phyloP scores from a whole-genome alignment of 2,329 filamentous ascomycete species.

The Nemania sp. region DNA sequence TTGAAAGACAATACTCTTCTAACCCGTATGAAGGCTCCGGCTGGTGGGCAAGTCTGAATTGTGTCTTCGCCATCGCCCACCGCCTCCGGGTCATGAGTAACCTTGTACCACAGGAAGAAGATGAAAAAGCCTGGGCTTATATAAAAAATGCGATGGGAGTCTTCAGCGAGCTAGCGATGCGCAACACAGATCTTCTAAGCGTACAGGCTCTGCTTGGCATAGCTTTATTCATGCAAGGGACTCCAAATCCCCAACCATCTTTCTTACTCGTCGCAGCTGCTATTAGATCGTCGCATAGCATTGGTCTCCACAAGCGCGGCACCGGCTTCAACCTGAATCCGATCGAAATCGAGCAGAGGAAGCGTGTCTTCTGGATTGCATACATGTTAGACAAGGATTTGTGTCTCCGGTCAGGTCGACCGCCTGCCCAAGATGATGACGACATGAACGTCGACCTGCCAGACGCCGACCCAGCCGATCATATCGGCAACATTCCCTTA shows the following conservation, averaged over 20 bases:
- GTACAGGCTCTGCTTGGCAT: constrained; percentile 95
- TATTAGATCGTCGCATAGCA: constrained; percentile 90
- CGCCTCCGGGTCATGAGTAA: constrained; percentile 96
- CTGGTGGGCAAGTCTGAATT: constrained; percentile 98
- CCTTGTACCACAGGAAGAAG: constrained; percentile 88
- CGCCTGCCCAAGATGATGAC: constrained; percentile 72
- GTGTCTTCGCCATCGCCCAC: constrained; percentile 92
- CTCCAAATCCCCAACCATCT: constrained; percentile 93
- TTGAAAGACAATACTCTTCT: constrained; percentile 91
- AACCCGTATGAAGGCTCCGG: constrained; percentile 95
- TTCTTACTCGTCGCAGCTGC: constrained; percentile 93
- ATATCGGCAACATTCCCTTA: constrained; percentile 93
- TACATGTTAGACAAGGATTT: constrained; percentile 75
- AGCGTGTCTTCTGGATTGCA: constrained; percentile 74
- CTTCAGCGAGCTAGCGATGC: constrained; percentile 91
- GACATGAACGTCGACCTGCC: constrained; percentile 96
- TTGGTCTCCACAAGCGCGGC: constrained; percentile 93
- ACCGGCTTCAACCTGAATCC: constrained; percentile 93
- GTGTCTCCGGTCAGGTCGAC: constrained; percentile 69
- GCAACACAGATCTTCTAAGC: constrained; percentile 93
- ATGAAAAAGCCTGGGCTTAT: constrained; percentile 94
- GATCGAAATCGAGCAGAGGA: constrained; percentile 90
- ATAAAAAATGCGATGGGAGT: constrained; percentile 97
- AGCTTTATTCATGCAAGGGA: constrained; percentile 94
- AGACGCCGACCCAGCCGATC: constrained; percentile 88